Evolutionary conservation across 345 rosid species (phyloP).

Genomic region (Murraya paniculata): DNA sequence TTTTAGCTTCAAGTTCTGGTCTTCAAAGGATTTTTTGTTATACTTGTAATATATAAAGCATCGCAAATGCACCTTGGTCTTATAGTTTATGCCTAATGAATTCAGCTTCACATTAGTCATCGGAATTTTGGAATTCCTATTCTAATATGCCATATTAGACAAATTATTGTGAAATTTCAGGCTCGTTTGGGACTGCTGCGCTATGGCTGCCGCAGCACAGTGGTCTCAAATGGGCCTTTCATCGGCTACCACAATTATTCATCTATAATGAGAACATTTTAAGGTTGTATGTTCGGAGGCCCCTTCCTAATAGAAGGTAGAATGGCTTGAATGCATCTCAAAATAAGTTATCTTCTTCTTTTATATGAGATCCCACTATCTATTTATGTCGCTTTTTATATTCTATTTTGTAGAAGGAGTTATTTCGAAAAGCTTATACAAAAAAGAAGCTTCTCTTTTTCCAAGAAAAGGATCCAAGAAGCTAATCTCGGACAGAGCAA

Average conservation of each 20-base stretch:
- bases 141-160: background rate
- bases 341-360: background rate
- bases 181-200: no score
- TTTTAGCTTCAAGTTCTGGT: conserved; percentile 1
- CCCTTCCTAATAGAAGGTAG: background rate
- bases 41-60: background rate
- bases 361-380: background rate
- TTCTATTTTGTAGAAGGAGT: conserved; percentile 31
- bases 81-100: background rate
- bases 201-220: no score
- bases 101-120: background rate
- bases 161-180: background rate
- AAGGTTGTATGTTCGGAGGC: background rate
- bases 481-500: conserved; percentile 26
- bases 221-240: no score
- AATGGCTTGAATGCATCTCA: background rate
- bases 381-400: background rate
- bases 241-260: background rate
- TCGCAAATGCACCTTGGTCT: background rate
- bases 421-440: conserved; percentile 15
- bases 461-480: conserved; percentile 17
- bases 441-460: conserved; percentile 14
- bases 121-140: background rate
- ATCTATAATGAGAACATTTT: background rate
- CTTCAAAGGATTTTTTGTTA: background rate